These are phyloP conservation scores for Tilletia caries DNA, from an alignment of 1,284 basidiomycete species.

Conservation along the genomic window DNA sequence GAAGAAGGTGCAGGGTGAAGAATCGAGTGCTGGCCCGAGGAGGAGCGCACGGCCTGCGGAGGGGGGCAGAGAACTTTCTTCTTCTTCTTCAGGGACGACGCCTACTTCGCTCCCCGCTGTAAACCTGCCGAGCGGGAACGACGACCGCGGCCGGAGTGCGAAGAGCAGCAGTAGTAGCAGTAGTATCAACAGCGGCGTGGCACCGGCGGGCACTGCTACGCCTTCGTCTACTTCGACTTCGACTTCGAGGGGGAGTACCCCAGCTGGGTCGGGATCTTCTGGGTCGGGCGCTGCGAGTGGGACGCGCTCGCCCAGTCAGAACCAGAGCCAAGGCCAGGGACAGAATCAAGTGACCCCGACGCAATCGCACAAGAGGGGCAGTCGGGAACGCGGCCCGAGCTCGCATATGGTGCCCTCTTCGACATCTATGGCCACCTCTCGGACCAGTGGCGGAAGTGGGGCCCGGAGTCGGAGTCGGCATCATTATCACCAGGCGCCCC, in stretches of 20 bases:
- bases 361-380: too few relatives aligned
- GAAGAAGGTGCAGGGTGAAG: too few relatives aligned
- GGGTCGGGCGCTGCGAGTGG: neutral
- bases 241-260: too few relatives aligned
- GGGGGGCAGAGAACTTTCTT: too few relatives aligned
- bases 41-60: too few relatives aligned
- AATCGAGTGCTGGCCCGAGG: too few relatives aligned
- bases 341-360: too few relatives aligned
- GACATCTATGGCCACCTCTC: slow-evolving; percentile 1
- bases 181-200: neutral
- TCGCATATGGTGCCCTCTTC: neutral
- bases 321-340: too few relatives aligned
- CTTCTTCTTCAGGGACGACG: too few relatives aligned
- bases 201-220: neutral
- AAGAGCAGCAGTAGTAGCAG: neutral
- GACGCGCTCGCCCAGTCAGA: neutral
- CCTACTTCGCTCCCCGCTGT: too few relatives aligned
- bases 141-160: neutral
- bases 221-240: neutral
- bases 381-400: neutral
- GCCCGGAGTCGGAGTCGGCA: neutral
- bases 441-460: neutral
- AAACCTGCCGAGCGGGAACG: neutral
- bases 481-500: neutral
- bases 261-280: too few relatives aligned